phyloP scores from a whole-genome alignment of 2,329 filamentous ascomycete genomes.

The Hymenoscyphus scutula region DNA sequence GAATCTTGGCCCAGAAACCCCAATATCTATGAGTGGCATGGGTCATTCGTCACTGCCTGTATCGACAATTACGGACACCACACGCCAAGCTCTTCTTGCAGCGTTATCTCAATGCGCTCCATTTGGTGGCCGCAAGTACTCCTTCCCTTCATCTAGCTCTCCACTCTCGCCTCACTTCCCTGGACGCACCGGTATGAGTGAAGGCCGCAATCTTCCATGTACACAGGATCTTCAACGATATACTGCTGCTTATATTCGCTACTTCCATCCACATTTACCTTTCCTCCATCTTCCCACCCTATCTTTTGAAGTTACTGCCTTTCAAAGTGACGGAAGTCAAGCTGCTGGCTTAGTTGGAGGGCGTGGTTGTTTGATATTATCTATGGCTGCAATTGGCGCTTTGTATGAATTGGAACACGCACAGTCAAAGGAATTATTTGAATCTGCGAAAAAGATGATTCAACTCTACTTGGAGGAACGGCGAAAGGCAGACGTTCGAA shows the following conservation, averaged over 20 bases:
- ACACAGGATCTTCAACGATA: conserved; percentile 87
- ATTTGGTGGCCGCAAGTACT: conserved; percentile 63
- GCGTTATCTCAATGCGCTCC: conserved; percentile 55
- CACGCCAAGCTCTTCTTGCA: conserved; percentile 59
- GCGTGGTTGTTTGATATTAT: conserved; percentile 80
- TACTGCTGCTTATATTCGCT: conserved; percentile 83
- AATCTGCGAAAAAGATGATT: conserved; percentile 94
- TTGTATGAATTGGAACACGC: conserved; percentile 83
- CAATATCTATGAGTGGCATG: conserved; percentile 63
- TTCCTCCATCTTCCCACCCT: conserved; percentile 90
- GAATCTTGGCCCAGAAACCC: conserved; percentile 70
- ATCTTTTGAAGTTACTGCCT: conserved; percentile 78
- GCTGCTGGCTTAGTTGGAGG: conserved; percentile 65
- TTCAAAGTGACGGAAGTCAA: conserved; percentile 59
- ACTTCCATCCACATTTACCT: conserved; percentile 92
- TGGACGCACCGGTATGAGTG: conserved; percentile 48
- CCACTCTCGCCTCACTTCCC: conserved; percentile 53
- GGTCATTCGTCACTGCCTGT: conserved; percentile 55
- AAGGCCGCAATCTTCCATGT: conserved; percentile 65
- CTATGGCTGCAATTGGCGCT: conserved; percentile 81
- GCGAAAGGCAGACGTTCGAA: conserved; percentile 76
- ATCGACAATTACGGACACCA: conserved; percentile 64
- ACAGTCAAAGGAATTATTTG: conserved; percentile 81
- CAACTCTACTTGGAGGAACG: conserved; percentile 88
- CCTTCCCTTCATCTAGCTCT: conserved; percentile 54